phyloP scores from a whole-genome alignment of 1,139 yeast species.

The Saccharomycopsis phalli region DNA sequence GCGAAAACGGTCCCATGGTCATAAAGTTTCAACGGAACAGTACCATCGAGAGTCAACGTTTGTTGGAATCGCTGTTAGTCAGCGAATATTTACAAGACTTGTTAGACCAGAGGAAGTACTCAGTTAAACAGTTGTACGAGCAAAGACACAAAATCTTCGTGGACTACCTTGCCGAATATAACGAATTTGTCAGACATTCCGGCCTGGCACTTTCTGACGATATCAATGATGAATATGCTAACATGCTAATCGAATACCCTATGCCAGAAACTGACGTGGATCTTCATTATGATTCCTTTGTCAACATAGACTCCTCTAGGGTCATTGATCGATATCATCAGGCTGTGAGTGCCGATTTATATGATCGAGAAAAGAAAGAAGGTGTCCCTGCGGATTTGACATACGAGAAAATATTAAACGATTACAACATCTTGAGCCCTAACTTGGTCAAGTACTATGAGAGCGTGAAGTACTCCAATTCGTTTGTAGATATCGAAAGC shows the following conservation, averaged over 20 bases:
- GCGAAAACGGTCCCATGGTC: constrained; percentile 1
- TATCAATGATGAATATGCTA: constrained; percentile 1
- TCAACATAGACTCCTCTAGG: constrained; percentile 11
- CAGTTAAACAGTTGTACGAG: constrained; percentile 7
- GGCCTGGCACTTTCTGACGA: not conserved
- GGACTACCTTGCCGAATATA: constrained; percentile 23
- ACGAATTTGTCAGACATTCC: too few relatives aligned
- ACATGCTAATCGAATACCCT: constrained; percentile 8
- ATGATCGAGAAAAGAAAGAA: not conserved
- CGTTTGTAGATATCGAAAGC: constrained; percentile 6
- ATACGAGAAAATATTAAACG: constrained; percentile 6
- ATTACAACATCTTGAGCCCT: not conserved
- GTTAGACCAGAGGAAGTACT: not conserved
- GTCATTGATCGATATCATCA: constrained; percentile 7
- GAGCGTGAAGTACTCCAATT: constrained; percentile 10
- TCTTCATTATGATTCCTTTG: constrained; percentile 11
- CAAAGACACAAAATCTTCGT: constrained; percentile 17
- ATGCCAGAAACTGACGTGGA: constrained; percentile 11
- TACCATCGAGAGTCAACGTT: constrained; percentile 3
- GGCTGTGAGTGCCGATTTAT: not conserved
- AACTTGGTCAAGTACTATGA: constrained; percentile 12
- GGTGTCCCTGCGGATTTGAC: constrained; percentile 1
- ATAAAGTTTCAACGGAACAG: not conserved
- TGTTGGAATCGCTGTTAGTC: constrained; percentile 11
- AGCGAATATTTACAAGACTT: constrained; percentile 4